Evolutionary conservation across 2,329 filamentous ascomycete species (phyloP), one percentile per base, ranked within the genome.

Genomic region (Zopfia rhizophila): DNA sequence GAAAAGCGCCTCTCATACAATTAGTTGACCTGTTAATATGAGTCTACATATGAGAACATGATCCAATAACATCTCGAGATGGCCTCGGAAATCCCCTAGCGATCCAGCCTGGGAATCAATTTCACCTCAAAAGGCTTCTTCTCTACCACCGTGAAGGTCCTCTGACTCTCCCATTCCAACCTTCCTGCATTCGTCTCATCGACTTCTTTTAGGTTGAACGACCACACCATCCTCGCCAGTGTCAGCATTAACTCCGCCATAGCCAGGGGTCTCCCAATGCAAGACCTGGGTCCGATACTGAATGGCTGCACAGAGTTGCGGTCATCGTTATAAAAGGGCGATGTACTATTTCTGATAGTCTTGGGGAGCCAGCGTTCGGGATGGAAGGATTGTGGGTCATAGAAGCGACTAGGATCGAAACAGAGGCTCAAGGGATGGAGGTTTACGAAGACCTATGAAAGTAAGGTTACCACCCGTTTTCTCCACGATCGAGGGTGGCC

Each of bases 291-390:
- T 2, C 53, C 54, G 4, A 55, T 22, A 13, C 32, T 28, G 18
- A 58, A 61, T 1, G 53, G 45, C 17, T 53, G 44, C 7, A 45
- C n/a, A 10, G 33, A 38, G 18, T 56, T 58, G n/a, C 51, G 54
- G 5, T 62, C 56, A 25, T 73, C 68, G 3, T 41, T 38, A 2
- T 22, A 38, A 29, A 63, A 69, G 10, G 41, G 28, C 3, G 42
- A 37, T 4, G 12, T 4, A 8, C 42, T 35, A 16, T 40, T 16
- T 21, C n/a, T 16, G 5, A 17, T 17, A 5, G 39, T 38, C 12
- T 48, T 28, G 7, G 21, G n/a, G 4, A 56, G 39, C 51, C 51
- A 56, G 3, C 53, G 51, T 21, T 56, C 53, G 5, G 53, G 53
- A 10, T 19, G 35, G 30, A 56, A 56, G 4, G 38, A 10, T 16